Percentiles rank a stretch among this genome's conserved stretches.
phyloP scores from a whole-genome alignment of 75 land plant genomes.

The Sequoiadendron giganteum region DNA sequence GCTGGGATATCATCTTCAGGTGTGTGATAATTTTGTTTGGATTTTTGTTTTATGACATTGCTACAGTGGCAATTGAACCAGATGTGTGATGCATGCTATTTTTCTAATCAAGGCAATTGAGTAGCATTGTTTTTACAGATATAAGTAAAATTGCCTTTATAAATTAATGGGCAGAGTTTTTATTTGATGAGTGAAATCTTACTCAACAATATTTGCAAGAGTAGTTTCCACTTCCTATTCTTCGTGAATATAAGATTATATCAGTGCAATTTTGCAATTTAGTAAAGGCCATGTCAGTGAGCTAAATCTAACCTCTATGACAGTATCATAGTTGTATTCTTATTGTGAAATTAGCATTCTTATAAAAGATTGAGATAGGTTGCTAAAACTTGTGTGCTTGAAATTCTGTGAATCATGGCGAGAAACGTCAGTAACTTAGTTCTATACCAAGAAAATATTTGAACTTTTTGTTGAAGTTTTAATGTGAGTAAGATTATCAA shows the following conservation, averaged over 20 bases:
- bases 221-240: background rate
- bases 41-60: background rate
- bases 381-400: background rate
- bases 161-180: background rate
- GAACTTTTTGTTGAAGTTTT: background rate
- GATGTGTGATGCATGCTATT: background rate
- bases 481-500: background rate
- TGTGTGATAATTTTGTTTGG: conserved; percentile 16
- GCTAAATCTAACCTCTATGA: background rate
- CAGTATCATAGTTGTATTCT: background rate
- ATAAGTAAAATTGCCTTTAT: background rate
- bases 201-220: background rate
- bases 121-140: background rate
- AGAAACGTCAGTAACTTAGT: background rate
- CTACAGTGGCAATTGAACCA: background rate
- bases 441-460: background rate
- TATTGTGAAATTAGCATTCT: background rate
- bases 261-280: background rate
- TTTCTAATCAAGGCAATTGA: background rate
- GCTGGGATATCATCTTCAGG: conserved; percentile 78
- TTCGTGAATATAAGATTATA: background rate
- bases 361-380: background rate
- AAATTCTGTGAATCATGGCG: background rate
- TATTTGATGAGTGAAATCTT: background rate
- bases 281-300: background rate